Percentiles rank a stretch among this genome's conserved stretches.
Conservation (phyloP, 176 grass and related monocot species). For the Musa acuminata region DNA sequence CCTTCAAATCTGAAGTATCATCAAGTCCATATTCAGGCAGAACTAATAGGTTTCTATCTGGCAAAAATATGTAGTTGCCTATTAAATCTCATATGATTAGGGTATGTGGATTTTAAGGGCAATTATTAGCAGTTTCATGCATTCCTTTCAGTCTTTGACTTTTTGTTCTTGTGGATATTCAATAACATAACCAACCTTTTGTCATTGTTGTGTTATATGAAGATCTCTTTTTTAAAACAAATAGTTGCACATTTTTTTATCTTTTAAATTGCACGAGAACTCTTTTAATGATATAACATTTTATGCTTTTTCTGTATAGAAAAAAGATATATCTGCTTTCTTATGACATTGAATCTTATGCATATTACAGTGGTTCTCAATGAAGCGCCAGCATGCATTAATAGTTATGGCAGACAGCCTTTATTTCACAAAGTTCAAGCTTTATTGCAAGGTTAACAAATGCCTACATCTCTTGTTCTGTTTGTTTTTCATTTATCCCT, state of each 20-base stretch:
- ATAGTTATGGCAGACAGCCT: slow-evolving; percentile 79
- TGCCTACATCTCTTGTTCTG: slow-evolving; percentile 12
- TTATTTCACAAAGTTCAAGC: slow-evolving; percentile 97
- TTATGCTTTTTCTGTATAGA: background rate
- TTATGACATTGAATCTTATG: background rate
- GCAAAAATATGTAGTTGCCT: background rate
- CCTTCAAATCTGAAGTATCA: too few relatives aligned
- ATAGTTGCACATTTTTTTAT: background rate
- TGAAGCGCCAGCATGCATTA: slow-evolving; percentile 81
- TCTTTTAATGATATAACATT: background rate
- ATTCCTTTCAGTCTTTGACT: background rate
- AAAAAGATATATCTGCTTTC: background rate
- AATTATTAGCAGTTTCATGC: background rate
- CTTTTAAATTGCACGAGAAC: too few relatives aligned
- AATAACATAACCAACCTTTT: background rate
- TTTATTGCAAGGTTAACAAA: slow-evolving; percentile 86
- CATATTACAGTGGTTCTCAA: slow-evolving; percentile 85
- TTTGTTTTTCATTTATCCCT: background rate
- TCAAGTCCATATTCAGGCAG: too few relatives aligned
- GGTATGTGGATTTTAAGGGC: background rate
- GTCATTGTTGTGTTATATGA: background rate
- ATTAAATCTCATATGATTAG: background rate
- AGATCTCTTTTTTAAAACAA: background rate
- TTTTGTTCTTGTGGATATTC: background rate
- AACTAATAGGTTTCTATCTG: background rate